A percentile compares a stretch with the other conserved stretches of the same genome.
phyloP scores from a whole-genome alignment of 164 flowering plant species.

The Santalum album region DNA sequence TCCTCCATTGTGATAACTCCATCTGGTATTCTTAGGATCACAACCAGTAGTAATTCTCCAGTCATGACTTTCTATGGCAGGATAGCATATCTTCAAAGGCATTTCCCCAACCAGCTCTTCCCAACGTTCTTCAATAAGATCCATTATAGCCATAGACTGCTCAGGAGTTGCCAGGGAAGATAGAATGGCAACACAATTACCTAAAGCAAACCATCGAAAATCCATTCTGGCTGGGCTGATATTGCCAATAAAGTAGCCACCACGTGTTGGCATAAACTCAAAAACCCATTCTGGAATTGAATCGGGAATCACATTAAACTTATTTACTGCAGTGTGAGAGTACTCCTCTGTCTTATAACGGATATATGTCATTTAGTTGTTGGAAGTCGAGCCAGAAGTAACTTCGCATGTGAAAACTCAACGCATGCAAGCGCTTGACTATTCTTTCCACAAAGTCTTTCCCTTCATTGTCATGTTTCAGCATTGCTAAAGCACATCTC shows the following conservation, averaged over 20 bases:
- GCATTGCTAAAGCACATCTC: constrained; percentile 45
- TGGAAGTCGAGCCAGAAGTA: constrained; percentile 71
- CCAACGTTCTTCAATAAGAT: constrained; percentile 61
- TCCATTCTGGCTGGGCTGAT: constrained; percentile 73
- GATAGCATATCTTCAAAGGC: constrained; percentile 59
- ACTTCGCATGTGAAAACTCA: constrained; percentile 65
- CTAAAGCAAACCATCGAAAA: constrained; percentile 62
- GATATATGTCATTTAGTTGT: constrained; percentile 63
- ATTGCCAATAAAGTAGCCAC: constrained; percentile 68
- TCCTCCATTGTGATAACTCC: constrained; percentile 58
- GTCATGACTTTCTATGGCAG: constrained; percentile 53
- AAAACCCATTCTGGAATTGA: constrained; percentile 69
- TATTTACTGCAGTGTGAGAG: constrained; percentile 68
- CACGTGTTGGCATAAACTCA: constrained; percentile 63
- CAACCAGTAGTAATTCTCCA: constrained; percentile 48
- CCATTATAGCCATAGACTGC: constrained; percentile 63
- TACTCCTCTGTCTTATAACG: constrained; percentile 70
- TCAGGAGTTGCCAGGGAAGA: constrained; percentile 64
- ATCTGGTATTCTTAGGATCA: constrained; percentile 48
- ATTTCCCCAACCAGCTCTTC: constrained; percentile 72
- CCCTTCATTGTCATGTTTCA: constrained; percentile 52
- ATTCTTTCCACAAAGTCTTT: constrained; percentile 44
- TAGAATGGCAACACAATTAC: constrained; percentile 57
- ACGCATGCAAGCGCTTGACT: constrained; percentile 49
- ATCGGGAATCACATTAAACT: constrained; percentile 69